Evolutionary conservation across 768 basidiomycete species (phyloP).

Genomic region (Rhodotorula diobovata): DNA sequence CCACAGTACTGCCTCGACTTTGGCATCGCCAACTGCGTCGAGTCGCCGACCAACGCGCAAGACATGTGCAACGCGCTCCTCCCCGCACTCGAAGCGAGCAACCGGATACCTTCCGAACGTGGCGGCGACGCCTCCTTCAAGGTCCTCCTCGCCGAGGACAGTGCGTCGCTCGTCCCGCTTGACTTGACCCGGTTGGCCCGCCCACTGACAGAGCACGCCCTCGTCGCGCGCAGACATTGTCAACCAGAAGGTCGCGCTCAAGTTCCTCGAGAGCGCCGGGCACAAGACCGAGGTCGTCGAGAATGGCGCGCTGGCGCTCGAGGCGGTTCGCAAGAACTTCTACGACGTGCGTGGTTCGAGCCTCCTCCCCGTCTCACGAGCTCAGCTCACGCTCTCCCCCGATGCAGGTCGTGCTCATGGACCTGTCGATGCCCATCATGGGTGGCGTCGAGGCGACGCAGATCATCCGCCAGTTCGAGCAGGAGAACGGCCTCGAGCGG

Average conservation of each 20-base stretch:
- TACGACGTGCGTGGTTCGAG: constrained; percentile 38
- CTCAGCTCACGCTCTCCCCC: background rate
- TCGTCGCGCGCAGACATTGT: constrained; percentile 46
- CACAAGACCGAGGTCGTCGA: constrained; percentile 95
- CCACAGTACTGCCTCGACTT: constrained; percentile 39
- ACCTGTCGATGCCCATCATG: constrained; percentile 86
- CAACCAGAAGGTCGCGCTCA: constrained; percentile 91
- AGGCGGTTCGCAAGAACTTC: constrained; percentile 68
- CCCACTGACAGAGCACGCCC: background rate
- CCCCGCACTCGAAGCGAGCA: constrained; percentile 89
- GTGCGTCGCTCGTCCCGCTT: constrained; percentile 27
- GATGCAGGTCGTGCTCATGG: constrained; percentile 62
- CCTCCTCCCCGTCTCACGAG: background rate
- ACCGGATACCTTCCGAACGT: constrained; percentile 77
- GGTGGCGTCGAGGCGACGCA: constrained; percentile 91
- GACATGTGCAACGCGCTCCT: constrained; percentile 88
- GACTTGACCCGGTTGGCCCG: too few species aligned
- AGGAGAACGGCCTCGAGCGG: constrained; percentile 61
- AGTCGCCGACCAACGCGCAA: constrained; percentile 78
- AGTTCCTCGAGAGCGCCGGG: constrained; percentile 92
- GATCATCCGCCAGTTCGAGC: constrained; percentile 78
- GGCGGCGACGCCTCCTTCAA: constrained; percentile 83
- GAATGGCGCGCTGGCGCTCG: constrained; percentile 89
- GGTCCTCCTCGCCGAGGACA: constrained; percentile 94
- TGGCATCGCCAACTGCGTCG: constrained; percentile 89